Evolutionary conservation across 257 asterid species (phyloP).

Genomic region (Fraxinus pennsylvanica): DNA sequence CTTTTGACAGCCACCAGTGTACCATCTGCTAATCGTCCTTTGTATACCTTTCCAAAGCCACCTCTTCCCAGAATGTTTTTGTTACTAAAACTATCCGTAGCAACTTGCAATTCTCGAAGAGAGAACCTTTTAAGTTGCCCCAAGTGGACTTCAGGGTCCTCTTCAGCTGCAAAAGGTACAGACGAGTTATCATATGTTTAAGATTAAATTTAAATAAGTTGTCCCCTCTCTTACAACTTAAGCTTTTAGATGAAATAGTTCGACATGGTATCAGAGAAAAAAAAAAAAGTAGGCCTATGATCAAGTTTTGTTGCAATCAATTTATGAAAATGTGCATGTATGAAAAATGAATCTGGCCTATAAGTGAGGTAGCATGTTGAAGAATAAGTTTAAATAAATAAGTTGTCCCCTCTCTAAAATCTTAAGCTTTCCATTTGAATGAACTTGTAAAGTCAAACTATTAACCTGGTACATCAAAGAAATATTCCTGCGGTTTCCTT

Average conservation of each 20-base stretch:
- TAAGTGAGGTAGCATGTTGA: not conserved
- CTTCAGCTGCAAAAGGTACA: conserved; percentile 47
- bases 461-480: conserved; percentile 64
- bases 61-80: conserved; percentile 63
- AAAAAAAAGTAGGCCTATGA: not conserved
- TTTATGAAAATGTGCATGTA: not conserved
- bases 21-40: conserved; percentile 56
- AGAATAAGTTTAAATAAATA: not conserved
- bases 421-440: not conserved
- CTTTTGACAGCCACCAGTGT: conserved; percentile 57
- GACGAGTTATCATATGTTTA: conserved; percentile 8
- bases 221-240: not conserved
- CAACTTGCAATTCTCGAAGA: conserved; percentile 56
- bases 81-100: conserved; percentile 56
- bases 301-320: not conserved
- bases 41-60: conserved; percentile 60
- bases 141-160: conserved; percentile 63
- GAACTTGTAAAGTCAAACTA: not conserved
- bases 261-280: not conserved
- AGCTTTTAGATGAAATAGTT: not conserved
- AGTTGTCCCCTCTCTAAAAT: not conserved
- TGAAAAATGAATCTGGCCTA: not conserved
- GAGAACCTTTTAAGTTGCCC: conserved; percentile 63
- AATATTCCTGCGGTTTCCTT: conserved; percentile 54
- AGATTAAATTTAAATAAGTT: not conserved